These are phyloP conservation scores for Cyberlindnera veronae DNA, from an alignment of 805 yeast species.

Conservation along the genomic window DNA sequence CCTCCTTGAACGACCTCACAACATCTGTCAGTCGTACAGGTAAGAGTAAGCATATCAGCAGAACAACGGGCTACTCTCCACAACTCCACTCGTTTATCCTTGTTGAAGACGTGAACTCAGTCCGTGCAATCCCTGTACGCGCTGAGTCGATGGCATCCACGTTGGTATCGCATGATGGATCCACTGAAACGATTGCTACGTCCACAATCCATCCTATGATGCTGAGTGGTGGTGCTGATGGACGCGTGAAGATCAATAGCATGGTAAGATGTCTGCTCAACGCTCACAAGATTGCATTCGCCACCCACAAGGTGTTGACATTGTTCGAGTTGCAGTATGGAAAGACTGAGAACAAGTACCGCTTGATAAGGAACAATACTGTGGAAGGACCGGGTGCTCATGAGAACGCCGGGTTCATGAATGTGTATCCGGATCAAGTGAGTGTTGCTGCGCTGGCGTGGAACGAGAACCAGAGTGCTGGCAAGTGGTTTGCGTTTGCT, in stretches of 20 bases:
- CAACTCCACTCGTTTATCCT: conserved; percentile 36
- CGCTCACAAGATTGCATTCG: conserved; percentile 30
- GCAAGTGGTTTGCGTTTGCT: conserved; percentile 52
- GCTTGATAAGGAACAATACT: conserved; percentile 40
- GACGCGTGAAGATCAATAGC: conserved; percentile 40
- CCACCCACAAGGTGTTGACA: conserved; percentile 30
- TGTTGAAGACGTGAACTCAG: conserved; percentile 39
- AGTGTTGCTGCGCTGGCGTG: conserved; percentile 50
- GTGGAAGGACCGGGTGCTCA: conserved; percentile 27
- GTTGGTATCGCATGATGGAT: conserved; percentile 38
- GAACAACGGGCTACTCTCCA: conserved; percentile 30
- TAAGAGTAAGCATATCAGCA: conserved; percentile 32
- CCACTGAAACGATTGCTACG: conserved; percentile 37
- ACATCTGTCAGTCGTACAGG: conserved; percentile 29
- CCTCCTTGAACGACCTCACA: conserved; percentile 32
- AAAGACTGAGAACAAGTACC: conserved; percentile 35
- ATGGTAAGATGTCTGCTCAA: conserved; percentile 35
- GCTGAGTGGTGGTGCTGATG: conserved; percentile 49
- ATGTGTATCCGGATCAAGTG: conserved; percentile 47
- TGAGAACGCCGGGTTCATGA: conserved; percentile 26
- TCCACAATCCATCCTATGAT: conserved; percentile 45
- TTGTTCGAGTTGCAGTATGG: conserved; percentile 41
- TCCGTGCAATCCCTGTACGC: conserved; percentile 35
- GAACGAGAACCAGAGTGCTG: conserved; percentile 47
- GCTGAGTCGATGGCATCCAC: conserved; percentile 32